Evolutionary conservation across 2,329 filamentous ascomycete genomes (phyloP), one percentile per base, ranked within the genome.

Genomic region (Ophioceras dolichostomum): DNA sequence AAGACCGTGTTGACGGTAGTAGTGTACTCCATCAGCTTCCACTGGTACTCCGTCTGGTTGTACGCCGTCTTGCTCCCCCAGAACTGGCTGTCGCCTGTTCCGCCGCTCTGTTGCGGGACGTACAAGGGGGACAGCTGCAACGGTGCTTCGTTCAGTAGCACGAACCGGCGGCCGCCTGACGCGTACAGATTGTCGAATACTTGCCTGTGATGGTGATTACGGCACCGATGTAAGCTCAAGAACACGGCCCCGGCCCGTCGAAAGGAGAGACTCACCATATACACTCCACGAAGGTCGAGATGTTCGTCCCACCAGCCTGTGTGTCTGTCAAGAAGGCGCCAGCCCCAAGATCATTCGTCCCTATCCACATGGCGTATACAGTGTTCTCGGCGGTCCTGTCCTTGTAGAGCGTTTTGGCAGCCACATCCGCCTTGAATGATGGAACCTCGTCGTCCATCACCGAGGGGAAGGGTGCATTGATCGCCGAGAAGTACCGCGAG

Each of bases 301-400:
- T 65, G 2, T 71, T 78, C 18, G 73, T 76, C 10, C 68, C 70
- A 0, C 60, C 47, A 4, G 67, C 55, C 51, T 85, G 77, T 18
- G 64, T 65, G 50, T 85, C 79, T 4, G 68, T 74, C 22, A 88
- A 54, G 50, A 87, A 80, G 8, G 70, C 79, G 36, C 65, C 57
- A 39, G 63, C 65, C 17, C 83, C 82, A 9, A 89, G 61, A 49
- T 91, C 83, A 51, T 89, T 89, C 18, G 82, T 87, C 3, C 83
- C 83, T 47, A 88, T 86, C 80, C 80, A 88, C 36, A 88, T 69
- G 1, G 75, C 68, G 49, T 86, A 88, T 3, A 84, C 75, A 0
- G 81, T 84, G 43, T 77, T 75, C 21, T 70, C 57, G 2, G 67
- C 47, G 2, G 62, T 65, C 32, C 65, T 56, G 44, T 63, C 48